Evolutionary conservation across 345 rosid genomes (phyloP).

Genomic region (Syzygium aqueum): DNA sequence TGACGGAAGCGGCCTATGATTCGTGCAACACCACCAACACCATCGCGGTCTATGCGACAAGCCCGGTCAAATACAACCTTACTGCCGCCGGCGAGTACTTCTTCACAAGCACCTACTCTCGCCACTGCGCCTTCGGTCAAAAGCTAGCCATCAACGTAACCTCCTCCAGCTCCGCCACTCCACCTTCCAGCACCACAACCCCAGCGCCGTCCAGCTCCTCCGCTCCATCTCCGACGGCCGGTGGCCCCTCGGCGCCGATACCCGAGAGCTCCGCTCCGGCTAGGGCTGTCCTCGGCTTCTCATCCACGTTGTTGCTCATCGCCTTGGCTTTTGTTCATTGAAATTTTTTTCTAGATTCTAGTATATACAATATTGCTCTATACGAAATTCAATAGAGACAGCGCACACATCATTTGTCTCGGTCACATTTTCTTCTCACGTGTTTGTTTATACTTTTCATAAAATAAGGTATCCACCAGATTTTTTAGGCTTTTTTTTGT

Average conservation of each 20-base stretch:
- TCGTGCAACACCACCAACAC: constrained; percentile 27
- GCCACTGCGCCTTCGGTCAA: constrained; percentile 41
- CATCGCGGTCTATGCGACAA: background rate
- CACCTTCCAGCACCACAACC: constrained; percentile 7
- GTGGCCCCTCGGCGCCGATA: constrained; percentile 11
- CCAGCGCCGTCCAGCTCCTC: constrained; percentile 7
- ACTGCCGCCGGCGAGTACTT: constrained; percentile 30
- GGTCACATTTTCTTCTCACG: background rate
- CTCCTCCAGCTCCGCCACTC: background rate
- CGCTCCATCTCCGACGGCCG: constrained; percentile 20
- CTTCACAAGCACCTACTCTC: constrained; percentile 28
- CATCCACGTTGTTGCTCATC: background rate
- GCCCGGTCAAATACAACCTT: constrained; percentile 35
- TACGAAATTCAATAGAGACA: background rate
- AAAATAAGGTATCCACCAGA: background rate
- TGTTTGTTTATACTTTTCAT: background rate
- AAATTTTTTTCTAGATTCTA: background rate
- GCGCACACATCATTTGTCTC: background rate
- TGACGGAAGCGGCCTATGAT: constrained; percentile 27
- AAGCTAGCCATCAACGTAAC: constrained; percentile 38
- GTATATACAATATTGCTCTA: background rate
- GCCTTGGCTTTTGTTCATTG: constrained; percentile 5
- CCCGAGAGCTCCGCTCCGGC: constrained; percentile 26
- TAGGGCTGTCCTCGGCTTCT: constrained; percentile 12
- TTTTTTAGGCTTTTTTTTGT: background rate